These are phyloP conservation scores for Teratosphaeriaceae sp. DNA, from an alignment of 2,329 filamentous ascomycete genomes.

Conservation along the genomic window DNA sequence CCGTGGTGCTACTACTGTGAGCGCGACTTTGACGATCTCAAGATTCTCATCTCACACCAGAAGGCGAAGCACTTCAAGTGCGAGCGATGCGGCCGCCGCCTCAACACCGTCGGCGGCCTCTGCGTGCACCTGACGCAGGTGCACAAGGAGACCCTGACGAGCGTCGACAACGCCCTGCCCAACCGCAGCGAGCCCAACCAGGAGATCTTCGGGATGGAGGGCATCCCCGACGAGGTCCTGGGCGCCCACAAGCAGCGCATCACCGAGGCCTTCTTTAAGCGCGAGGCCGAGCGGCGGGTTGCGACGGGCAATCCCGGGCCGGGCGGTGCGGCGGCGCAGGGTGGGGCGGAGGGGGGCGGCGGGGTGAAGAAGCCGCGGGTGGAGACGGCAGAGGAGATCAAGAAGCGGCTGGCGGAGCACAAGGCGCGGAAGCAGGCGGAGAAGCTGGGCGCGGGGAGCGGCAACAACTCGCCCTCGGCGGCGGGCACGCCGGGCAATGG, in stretches of 20 bases:
- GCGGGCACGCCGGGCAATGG: background rate
- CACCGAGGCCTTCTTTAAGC: conserved; percentile 76
- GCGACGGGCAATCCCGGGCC: conserved; percentile 78
- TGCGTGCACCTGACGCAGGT: conserved; percentile 98
- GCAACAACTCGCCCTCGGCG: background rate
- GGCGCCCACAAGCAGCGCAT: conserved; percentile 82
- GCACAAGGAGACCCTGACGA: conserved; percentile 83
- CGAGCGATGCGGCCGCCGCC: conserved; percentile 74
- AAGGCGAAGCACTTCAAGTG: conserved; percentile 99
- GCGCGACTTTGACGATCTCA: conserved; percentile 94
- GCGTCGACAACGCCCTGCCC: conserved; percentile 86
- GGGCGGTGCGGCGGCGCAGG: conserved; percentile 49
- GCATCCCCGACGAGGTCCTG: conserved; percentile 79
- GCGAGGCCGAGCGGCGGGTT: conserved; percentile 73
- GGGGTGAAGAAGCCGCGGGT: conserved; percentile 58
- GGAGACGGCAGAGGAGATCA: conserved; percentile 69
- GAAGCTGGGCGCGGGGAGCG: conserved; percentile 24
- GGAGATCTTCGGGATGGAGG: conserved; percentile 98
- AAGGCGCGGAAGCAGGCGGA: conserved; percentile 61
- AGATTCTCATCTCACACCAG: conserved; percentile 93
- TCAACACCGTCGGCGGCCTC: conserved; percentile 94
- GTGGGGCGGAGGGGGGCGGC: background rate
- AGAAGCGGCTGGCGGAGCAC: conserved; percentile 71
- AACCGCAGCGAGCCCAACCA: conserved; percentile 80
- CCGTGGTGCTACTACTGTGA: conserved; percentile 99